Percentiles rank a stretch among this genome's conserved stretches.
phyloP scores from a whole-genome alignment of 768 basidiomycete species.

The Hypsizygus marmoreus region DNA sequence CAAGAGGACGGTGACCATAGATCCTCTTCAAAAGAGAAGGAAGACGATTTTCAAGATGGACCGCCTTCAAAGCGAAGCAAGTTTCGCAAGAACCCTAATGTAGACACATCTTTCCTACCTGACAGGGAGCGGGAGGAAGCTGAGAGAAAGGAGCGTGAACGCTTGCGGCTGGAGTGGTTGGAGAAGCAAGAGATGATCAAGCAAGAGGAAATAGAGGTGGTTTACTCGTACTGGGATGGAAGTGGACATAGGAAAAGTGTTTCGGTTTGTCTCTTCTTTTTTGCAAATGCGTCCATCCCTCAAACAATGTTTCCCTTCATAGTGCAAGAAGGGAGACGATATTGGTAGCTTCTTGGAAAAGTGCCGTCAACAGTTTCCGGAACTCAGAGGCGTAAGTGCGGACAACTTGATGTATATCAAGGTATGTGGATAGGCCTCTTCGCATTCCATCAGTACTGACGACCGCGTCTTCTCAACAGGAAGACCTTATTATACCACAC shows the following conservation, averaged over 20 bases:
- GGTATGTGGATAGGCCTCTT: conserved; percentile 57
- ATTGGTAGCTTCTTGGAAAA: conserved; percentile 88
- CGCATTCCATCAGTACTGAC: no score
- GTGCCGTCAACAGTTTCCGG: conserved; percentile 90
- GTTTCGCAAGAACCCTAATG: conserved; percentile 92
- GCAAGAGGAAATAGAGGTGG: conserved; percentile 81
- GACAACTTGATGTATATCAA: conserved; percentile 99
- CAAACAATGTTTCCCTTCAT: conserved; percentile 4
- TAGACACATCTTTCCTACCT: conserved; percentile 97
- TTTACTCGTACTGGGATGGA: conserved; percentile 98
- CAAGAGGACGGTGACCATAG: conserved; percentile 28
- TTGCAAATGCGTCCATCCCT: not conserved
- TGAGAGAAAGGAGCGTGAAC: conserved; percentile 86
- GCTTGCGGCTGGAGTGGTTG: conserved; percentile 90
- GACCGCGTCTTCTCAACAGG: conserved; percentile 58
- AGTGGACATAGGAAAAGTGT: conserved; percentile 95
- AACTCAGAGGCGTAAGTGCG: conserved; percentile 84
- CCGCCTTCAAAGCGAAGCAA: conserved; percentile 70
- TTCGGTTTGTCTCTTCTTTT: conserved; percentile 53
- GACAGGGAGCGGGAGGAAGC: conserved; percentile 96
- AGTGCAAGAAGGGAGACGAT: conserved; percentile 98
- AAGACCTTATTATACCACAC: conserved; percentile 97
- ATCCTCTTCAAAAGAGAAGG: conserved; percentile 35
- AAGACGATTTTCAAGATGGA: conserved; percentile 43
- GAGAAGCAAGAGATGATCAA: conserved; percentile 63